Percentiles rank a stretch among this genome's conserved stretches.
Evolutionary conservation across 768 basidiomycete species (phyloP).

Genomic region (Suillus variegatus): DNA sequence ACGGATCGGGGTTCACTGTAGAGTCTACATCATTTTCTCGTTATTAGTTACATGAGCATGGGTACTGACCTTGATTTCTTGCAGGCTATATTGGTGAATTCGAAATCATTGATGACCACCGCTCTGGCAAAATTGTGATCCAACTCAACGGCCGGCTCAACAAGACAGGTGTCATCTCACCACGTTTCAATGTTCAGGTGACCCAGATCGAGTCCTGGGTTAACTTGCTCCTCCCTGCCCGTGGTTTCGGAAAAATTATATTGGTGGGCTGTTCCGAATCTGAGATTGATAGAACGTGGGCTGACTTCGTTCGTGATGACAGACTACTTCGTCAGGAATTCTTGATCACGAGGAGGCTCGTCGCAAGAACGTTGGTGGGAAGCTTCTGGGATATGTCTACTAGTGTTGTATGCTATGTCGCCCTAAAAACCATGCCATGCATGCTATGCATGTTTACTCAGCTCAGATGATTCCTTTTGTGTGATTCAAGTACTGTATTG

Average conservation of each 20-base stretch:
- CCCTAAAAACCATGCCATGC: constrained; percentile 17
- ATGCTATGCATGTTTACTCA: constrained; percentile 9
- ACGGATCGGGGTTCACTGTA: constrained; percentile 33
- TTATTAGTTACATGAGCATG: constrained; percentile 41
- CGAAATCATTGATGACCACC: constrained; percentile 98
- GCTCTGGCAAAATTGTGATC: constrained; percentile 96
- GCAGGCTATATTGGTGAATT: constrained; percentile 98
- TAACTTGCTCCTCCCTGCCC: constrained; percentile 92
- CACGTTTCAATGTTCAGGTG: constrained; percentile 95
- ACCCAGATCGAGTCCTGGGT: constrained; percentile 95
- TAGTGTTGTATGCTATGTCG: constrained; percentile 44
- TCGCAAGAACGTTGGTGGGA: constrained; percentile 97
- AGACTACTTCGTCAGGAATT: constrained; percentile 98
- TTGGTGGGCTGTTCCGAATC: constrained; percentile 53
- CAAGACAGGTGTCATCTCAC: constrained; percentile 99
- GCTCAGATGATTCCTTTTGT: constrained; percentile 9
- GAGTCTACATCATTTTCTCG: constrained; percentile 32
- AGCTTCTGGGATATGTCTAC: constrained; percentile 91
- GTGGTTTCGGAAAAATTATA: constrained; percentile 97
- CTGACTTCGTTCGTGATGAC: constrained; percentile 7
- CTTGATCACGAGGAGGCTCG: constrained; percentile 99
- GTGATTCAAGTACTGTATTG: constrained; percentile 4
- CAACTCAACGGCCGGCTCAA: constrained; percentile 98
- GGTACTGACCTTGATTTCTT: constrained; percentile 12
- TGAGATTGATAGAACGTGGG: not conserved